Evolutionary conservation across 2,329 filamentous ascomycete species (phyloP).

Genomic region (Thielaviopsis punctulata): DNA sequence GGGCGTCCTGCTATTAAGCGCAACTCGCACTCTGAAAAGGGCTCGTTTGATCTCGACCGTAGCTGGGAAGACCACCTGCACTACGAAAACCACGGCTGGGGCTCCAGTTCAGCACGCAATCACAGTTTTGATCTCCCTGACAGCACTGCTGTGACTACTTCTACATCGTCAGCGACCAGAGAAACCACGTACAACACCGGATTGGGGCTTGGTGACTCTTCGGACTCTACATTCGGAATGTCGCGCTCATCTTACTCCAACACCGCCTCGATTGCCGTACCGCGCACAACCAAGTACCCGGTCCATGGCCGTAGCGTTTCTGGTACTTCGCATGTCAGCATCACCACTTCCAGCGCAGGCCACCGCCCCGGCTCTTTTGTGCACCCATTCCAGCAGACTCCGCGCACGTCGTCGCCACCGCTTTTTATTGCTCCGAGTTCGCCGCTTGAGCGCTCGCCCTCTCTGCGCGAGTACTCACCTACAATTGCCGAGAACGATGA

Average conservation of each 20-base stretch:
- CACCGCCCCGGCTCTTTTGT: slow-evolving; percentile 31
- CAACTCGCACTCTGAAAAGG: slow-evolving; percentile 38
- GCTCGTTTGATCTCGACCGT: slow-evolving; percentile 44
- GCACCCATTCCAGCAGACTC: slow-evolving; percentile 48
- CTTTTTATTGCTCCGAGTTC: slow-evolving; percentile 21
- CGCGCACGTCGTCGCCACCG: slow-evolving; percentile 35
- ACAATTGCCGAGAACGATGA: slow-evolving; percentile 37
- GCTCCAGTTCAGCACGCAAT: slow-evolving; percentile 20
- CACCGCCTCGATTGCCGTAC: slow-evolving; percentile 10
- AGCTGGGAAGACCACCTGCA: slow-evolving; percentile 38
- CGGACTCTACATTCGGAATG: slow-evolving; percentile 3
- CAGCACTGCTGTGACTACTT: slow-evolving; percentile 18
- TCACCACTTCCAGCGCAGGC: slow-evolving; percentile 19
- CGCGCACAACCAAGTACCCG: slow-evolving; percentile 23
- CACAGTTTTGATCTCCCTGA: slow-evolving; percentile 29
- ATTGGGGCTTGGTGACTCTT: neutral
- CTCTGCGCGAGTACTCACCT: slow-evolving; percentile 33
- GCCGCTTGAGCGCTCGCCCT: slow-evolving; percentile 15
- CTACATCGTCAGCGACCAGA: slow-evolving; percentile 1
- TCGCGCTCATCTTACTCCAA: slow-evolving; percentile 4
- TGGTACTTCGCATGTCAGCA: slow-evolving; percentile 38
- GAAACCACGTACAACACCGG: slow-evolving; percentile 6
- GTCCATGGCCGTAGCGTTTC: slow-evolving; percentile 42
- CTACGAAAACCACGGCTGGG: slow-evolving; percentile 21
- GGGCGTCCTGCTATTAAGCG: slow-evolving; percentile 36